Evolutionary conservation across 208 protist species (phyloP).

Genomic region (Porcisia hertigi): DNA sequence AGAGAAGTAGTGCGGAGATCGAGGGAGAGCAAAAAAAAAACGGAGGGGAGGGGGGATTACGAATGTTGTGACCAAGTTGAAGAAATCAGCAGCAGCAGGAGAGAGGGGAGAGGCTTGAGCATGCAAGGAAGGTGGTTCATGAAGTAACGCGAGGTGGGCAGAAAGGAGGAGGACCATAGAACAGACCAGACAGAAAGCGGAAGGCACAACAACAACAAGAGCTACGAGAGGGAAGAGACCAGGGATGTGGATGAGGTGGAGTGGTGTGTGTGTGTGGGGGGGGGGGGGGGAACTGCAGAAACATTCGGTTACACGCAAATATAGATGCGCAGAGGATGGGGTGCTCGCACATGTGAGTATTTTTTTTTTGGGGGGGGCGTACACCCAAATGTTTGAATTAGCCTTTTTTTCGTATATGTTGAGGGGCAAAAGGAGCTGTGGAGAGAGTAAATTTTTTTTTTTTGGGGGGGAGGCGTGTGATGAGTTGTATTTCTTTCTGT

Average conservation of each 20-base stretch:
- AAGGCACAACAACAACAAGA: constrained; percentile 1
- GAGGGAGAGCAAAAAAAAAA: background rate
- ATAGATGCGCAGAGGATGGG: background rate
- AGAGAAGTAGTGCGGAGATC: constrained; percentile 6
- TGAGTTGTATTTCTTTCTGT: too few relatives aligned
- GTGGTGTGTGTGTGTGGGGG: too few relatives aligned
- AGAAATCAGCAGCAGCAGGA: background rate
- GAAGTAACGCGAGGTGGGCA: constrained; percentile 1
- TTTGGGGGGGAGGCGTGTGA: too few relatives aligned
- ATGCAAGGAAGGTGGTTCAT: constrained; percentile 3
- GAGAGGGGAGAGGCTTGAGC: background rate
- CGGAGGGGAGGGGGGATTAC: background rate
- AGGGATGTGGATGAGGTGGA: constrained; percentile 2
- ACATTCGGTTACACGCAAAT: background rate
- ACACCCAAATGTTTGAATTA: too few relatives aligned
- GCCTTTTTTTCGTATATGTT: too few relatives aligned
- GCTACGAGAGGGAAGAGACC: constrained; percentile 6
- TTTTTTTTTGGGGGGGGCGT: too few relatives aligned
- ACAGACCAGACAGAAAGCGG: constrained; percentile 10
- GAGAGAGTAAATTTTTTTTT: too few relatives aligned
- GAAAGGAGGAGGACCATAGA: constrained; percentile 4
- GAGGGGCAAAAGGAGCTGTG: too few relatives aligned
- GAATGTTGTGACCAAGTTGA: background rate
- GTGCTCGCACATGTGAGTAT: too few relatives aligned
- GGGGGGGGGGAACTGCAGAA: background rate